phyloP scores from a whole-genome alignment of 1,284 basidiomycete genomes.

The Rugosomyces carneus region DNA sequence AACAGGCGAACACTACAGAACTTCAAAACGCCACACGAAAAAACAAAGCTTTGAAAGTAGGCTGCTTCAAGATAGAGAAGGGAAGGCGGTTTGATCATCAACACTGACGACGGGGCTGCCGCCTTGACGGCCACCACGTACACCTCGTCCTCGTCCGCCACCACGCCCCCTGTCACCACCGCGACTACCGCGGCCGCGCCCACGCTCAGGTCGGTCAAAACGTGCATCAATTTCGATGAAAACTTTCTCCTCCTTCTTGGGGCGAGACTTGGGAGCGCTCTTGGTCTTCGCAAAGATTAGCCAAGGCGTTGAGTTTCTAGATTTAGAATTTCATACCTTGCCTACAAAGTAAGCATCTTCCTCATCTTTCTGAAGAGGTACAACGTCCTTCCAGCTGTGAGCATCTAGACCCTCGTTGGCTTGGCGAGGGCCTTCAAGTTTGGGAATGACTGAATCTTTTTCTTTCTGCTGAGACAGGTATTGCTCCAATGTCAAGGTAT shows the following conservation, averaged over 20 bases:
- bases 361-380: slow-evolving; percentile 55
- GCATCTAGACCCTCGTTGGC: slow-evolving; percentile 63
- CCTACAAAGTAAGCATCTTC: slow-evolving; percentile 67
- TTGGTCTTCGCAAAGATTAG: slow-evolving; percentile 40
- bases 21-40: slow-evolving; percentile 11
- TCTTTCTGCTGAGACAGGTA: slow-evolving; percentile 74
- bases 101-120: slow-evolving; percentile 45
- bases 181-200: slow-evolving; percentile 36
- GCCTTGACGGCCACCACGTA: slow-evolving; percentile 28
- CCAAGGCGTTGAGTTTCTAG: background rate
- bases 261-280: slow-evolving; percentile 50
- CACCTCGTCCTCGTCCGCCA: slow-evolving; percentile 32
- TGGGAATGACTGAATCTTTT: slow-evolving; percentile 51
- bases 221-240: slow-evolving; percentile 74
- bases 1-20: slow-evolving; percentile 11
- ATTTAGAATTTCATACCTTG: slow-evolving; percentile 46
- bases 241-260: slow-evolving; percentile 76
- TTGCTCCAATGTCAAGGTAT: slow-evolving; percentile 83
- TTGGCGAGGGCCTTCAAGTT: slow-evolving; percentile 61
- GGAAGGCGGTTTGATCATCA: slow-evolving; percentile 79
- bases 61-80: slow-evolving; percentile 62
- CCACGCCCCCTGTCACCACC: slow-evolving; percentile 28
- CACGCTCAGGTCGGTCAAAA: slow-evolving; percentile 63
- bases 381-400: slow-evolving; percentile 56
- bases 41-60: slow-evolving; percentile 12